phyloP scores from a whole-genome alignment of 2,329 filamentous ascomycete species.

The Cytospora chrysosperma region DNA sequence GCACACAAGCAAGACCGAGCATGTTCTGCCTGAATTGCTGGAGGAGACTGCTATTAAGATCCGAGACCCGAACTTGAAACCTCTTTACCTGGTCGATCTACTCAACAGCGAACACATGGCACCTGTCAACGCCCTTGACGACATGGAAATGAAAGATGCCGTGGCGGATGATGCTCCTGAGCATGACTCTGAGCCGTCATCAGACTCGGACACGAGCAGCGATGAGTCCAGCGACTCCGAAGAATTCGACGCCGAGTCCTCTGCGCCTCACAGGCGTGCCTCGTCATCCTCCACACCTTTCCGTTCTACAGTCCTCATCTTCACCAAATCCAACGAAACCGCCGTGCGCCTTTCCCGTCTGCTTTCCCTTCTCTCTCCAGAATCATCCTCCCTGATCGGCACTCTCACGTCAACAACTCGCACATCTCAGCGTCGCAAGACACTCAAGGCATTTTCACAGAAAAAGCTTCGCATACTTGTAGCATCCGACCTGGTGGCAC shows the following conservation, averaged over 20 bases:
- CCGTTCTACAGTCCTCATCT: conserved; percentile 65
- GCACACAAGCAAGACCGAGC: conserved; percentile 44
- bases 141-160: conserved; percentile 39
- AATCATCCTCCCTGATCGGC: conserved; percentile 56
- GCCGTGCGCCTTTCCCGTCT: conserved; percentile 85
- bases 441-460: conserved; percentile 63
- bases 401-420: conserved; percentile 77
- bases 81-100: conserved; percentile 79
- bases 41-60: conserved; percentile 67
- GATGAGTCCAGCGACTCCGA: conserved; percentile 28
- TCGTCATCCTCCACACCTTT: conserved; percentile 26
- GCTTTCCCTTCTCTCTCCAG: conserved; percentile 64
- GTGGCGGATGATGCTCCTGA: conserved; percentile 33
- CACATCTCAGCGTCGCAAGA: conserved; percentile 67
- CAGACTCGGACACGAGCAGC: conserved; percentile 31
- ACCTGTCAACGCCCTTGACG: conserved; percentile 32
- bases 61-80: conserved; percentile 69
- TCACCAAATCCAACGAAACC: conserved; percentile 86
- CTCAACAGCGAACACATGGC: conserved; percentile 57
- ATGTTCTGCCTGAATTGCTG: conserved; percentile 61
- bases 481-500: conserved; percentile 88
- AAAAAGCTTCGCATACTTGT: conserved; percentile 72
- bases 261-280: neutral
- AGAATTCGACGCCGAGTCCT: conserved; percentile 27
- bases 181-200: conserved; percentile 37